Conservation (phyloP, 352 stramenopile species). For the Pythium diclinum region DNA sequence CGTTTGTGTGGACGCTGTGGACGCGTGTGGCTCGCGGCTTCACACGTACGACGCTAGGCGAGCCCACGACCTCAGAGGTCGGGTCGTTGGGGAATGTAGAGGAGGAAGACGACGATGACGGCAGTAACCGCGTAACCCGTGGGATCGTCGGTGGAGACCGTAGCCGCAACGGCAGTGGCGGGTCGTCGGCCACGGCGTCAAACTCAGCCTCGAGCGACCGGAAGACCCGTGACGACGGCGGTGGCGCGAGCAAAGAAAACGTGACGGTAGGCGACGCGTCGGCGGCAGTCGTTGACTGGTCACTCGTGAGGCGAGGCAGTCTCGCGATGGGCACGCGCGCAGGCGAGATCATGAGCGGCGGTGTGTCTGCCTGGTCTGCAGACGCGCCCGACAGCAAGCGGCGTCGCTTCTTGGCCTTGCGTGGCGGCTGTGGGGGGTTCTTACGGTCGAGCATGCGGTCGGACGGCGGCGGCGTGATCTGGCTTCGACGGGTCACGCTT, state of each 20-base stretch:
- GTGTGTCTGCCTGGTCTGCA: neutral
- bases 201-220: constrained; percentile 67
- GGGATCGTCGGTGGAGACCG: constrained; percentile 50
- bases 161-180: constrained; percentile 34
- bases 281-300: neutral
- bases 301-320: constrained; percentile 9
- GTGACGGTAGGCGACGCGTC: constrained; percentile 28
- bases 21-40: constrained; percentile 32
- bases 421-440: constrained; percentile 62
- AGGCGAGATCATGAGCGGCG: constrained; percentile 19
- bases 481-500: constrained; percentile 27
- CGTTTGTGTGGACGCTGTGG: neutral
- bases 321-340: constrained; percentile 6
- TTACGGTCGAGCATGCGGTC: constrained; percentile 60
- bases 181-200: constrained; percentile 55
- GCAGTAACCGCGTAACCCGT: constrained; percentile 34
- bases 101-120: neutral
- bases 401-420: constrained; percentile 32
- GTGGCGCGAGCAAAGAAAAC: constrained; percentile 10
- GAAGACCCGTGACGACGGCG: constrained; percentile 38
- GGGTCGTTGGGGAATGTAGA: neutral
- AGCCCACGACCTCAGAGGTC: neutral
- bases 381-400: constrained; percentile 12
- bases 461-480: constrained; percentile 64
- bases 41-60: constrained; percentile 4